Conservation (phyloP, 495 filamentous ascomycete species). For the Penicillium waksmanii region DNA sequence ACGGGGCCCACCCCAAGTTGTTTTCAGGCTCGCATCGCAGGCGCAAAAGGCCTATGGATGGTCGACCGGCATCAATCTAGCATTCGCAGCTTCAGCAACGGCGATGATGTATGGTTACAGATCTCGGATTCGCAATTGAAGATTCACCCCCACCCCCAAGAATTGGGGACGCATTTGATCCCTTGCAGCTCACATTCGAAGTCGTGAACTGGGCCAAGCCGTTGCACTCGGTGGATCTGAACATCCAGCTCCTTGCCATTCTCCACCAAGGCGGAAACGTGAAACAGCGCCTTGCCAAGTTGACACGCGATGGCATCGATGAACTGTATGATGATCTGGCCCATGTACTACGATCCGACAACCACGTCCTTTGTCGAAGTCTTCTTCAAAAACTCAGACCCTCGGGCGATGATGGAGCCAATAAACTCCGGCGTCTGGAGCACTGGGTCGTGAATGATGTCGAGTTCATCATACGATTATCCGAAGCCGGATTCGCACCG, state of each 20-base stretch:
- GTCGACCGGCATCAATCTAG: slow-evolving; percentile 53
- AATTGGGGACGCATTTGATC: slow-evolving; percentile 45
- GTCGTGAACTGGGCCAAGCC: slow-evolving; percentile 65
- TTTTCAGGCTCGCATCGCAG: slow-evolving; percentile 81
- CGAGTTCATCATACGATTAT: slow-evolving; percentile 43
- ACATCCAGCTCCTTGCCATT: slow-evolving; percentile 78
- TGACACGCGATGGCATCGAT: slow-evolving; percentile 63
- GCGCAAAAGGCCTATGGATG: slow-evolving; percentile 91
- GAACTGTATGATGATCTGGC: slow-evolving; percentile 53
- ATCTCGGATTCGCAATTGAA: slow-evolving; percentile 81
- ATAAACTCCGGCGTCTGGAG: slow-evolving; percentile 35
- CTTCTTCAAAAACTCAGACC: slow-evolving; percentile 45
- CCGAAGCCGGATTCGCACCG: slow-evolving; percentile 66
- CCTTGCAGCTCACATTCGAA: slow-evolving; percentile 71
- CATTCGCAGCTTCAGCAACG: slow-evolving; percentile 26
- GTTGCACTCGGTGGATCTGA: slow-evolving; percentile 66
- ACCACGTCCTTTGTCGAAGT: slow-evolving; percentile 38
- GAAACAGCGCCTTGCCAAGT: slow-evolving; percentile 56
- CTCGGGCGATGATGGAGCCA: slow-evolving; percentile 20
- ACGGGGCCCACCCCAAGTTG: slow-evolving; percentile 64
- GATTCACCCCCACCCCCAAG: slow-evolving; percentile 62
- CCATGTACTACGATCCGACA: slow-evolving; percentile 54
- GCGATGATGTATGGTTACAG: slow-evolving; percentile 68
- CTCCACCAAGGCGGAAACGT: slow-evolving; percentile 67
- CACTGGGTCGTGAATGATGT: slow-evolving; percentile 39